Evolutionary conservation across 1,284 basidiomycete genomes (phyloP).

Genomic region (Golubevia sp.): DNA sequence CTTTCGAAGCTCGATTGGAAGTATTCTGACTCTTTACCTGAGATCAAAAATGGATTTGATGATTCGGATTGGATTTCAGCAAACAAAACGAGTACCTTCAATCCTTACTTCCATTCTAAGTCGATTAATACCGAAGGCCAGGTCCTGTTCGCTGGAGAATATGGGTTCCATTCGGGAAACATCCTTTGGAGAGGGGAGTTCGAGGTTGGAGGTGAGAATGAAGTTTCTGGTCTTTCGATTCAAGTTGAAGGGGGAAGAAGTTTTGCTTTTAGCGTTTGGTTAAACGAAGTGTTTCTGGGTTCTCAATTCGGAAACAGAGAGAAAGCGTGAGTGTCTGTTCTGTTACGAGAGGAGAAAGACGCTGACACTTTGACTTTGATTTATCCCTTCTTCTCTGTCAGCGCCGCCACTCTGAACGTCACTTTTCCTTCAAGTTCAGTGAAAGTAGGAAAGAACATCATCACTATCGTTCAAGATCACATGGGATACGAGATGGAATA

Average conservation of each 20-base stretch:
- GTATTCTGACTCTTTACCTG: conserved; percentile 74
- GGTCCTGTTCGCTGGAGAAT: conserved; percentile 29
- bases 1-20: conserved; percentile 66
- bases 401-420: conserved; percentile 61
- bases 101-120: conserved; percentile 66
- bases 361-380: not conserved
- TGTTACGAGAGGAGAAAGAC: not conserved
- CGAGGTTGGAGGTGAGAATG: too few species aligned
- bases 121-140: conserved; percentile 69
- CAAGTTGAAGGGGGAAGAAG: conserved; percentile 77
- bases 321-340: conserved; percentile 53
- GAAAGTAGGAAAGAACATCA: conserved; percentile 68
- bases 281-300: conserved; percentile 74
- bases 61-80: conserved; percentile 72
- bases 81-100: conserved; percentile 73
- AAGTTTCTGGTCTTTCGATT: conserved; percentile 67
- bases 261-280: conserved; percentile 77
- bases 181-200: conserved; percentile 33
- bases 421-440: conserved; percentile 69
- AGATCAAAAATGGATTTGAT: conserved; percentile 68
- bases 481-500: conserved; percentile 72
- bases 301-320: conserved; percentile 73
- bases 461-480: conserved; percentile 77
- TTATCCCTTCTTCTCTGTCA: conserved; percentile 62
- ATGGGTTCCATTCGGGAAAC: conserved; percentile 33